Base-by-base conservation (phyloP, 441 rosid species). In the Populus hybrid region DNA sequence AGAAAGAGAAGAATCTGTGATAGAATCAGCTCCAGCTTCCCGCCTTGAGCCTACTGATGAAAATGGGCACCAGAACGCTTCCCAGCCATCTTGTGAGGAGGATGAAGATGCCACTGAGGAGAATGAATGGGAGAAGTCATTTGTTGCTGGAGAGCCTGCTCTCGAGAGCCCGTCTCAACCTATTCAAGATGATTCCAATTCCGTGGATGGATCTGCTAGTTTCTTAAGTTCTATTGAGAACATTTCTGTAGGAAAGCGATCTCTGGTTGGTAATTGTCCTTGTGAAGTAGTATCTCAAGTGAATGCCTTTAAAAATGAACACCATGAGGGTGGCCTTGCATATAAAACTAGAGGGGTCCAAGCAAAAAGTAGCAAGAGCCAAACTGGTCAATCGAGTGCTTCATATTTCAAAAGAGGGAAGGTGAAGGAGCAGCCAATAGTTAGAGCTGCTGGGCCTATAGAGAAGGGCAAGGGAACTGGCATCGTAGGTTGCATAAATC, bases 21-120 rank as follows among this genome's bases (percentile, higher is more conserved):
- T 90, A 9, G 94, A 95, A 69, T 78, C 88, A 71, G 72, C 63
- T 71, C 75, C 73, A 1, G 76, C 69, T 68, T 81, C 86, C 6
- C 82, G 26, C 46, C 76, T 85, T 7, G 88, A 83, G 78, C 89
- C 92, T 66, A 82, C 63, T 57, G 93, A 88, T 73, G 87, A 85
- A 74, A 93, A 80, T 72, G 94, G 93, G 70, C 83, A 88, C 76
- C 91, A 85, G 61, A 91, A 88, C 78, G 83, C 84, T 73, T 86
- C 86, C 3, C 82, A 83, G 32, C 84, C 78, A 14, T 74, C 82
- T 79, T 75, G 78, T 9, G 61, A 77, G 77, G 86, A 87, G 75
- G 84, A 77, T 7, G 70, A 85, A n/a, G 88, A 83, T 61, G 77
- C 68, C 61, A 38, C 59, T n/a, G 81, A 77, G 36, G 78, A 4